A percentile compares a stretch with the other conserved stretches of the same genome.
Evolutionary conservation across 2,329 filamentous ascomycete genomes (phyloP).

Genomic region (Cladosporium phlei): DNA sequence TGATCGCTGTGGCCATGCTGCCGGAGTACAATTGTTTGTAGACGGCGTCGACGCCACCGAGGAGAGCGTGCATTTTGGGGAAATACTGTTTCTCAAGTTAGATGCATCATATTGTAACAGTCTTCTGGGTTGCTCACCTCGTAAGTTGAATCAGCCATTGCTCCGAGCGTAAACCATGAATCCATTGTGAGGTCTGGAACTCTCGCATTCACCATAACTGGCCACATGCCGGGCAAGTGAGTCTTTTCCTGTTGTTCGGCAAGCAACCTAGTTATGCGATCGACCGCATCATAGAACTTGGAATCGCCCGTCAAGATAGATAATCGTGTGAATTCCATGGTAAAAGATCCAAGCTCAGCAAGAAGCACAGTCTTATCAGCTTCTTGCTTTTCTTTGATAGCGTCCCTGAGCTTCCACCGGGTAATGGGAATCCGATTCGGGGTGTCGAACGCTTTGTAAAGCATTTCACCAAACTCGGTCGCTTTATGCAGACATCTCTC

Average conservation of each 20-base stretch:
- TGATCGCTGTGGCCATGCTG: conserved; percentile 38
- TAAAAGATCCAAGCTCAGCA: conserved; percentile 45
- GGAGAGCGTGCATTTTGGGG: conserved; percentile 45
- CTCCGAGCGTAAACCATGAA: conserved; percentile 33
- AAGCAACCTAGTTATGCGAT: conserved; percentile 39
- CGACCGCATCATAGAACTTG: conserved; percentile 45
- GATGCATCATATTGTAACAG: background rate
- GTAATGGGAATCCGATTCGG: conserved; percentile 43
- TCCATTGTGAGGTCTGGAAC: conserved; percentile 39
- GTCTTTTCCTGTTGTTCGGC: conserved; percentile 40
- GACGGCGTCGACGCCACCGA: conserved; percentile 41
- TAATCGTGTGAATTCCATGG: conserved; percentile 46
- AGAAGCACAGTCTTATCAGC: conserved; percentile 40
- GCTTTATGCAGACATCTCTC: conserved; percentile 33
- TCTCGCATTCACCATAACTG: conserved; percentile 40
- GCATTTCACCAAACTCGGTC: conserved; percentile 38
- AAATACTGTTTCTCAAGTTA: conserved; percentile 30
- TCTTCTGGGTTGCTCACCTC: conserved; percentile 17
- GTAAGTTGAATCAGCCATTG: conserved; percentile 35
- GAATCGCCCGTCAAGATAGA: conserved; percentile 42
- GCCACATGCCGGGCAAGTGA: conserved; percentile 46
- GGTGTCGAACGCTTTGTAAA: conserved; percentile 47
- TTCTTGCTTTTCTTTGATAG: conserved; percentile 35
- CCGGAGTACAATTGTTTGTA: conserved; percentile 56
- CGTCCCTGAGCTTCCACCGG: conserved; percentile 40